These are phyloP conservation scores for Saturnispora sekii DNA, from an alignment of 805 yeast genomes.

Conservation along the genomic window DNA sequence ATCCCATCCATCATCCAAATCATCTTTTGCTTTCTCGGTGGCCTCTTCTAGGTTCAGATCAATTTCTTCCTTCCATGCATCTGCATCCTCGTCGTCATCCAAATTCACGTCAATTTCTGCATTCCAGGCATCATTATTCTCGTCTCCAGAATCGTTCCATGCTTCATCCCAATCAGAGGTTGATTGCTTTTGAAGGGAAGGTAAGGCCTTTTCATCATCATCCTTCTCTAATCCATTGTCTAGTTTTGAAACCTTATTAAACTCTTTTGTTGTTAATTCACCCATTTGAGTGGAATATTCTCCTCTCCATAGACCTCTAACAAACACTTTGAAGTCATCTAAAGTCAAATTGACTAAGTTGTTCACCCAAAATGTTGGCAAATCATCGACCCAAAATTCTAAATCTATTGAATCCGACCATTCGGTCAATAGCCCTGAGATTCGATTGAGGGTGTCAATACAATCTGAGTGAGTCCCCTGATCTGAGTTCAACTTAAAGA, in stretches of 20 bases:
- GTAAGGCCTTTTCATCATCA: too few relatives aligned
- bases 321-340: slow-evolving; percentile 20
- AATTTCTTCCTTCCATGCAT: slow-evolving; percentile 8
- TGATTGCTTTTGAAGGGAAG: too few relatives aligned
- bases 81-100: slow-evolving; percentile 16
- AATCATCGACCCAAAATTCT: slow-evolving; percentile 28
- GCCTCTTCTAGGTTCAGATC: slow-evolving; percentile 6
- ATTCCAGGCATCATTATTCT: slow-evolving; percentile 6
- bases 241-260: too few relatives aligned
- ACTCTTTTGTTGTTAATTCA: too few relatives aligned
- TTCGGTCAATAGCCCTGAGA: slow-evolving; percentile 18
- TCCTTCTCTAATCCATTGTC: too few relatives aligned
- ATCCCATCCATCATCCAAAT: slow-evolving; percentile 22
- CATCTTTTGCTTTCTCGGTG: slow-evolving; percentile 9
- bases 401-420: slow-evolving; percentile 26
- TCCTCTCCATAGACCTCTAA: slow-evolving; percentile 9
- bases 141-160: slow-evolving; percentile 2
- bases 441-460: slow-evolving; percentile 10
- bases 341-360: slow-evolving; percentile 19
- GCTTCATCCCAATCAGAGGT: background rate
- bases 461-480: background rate
- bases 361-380: slow-evolving; percentile 22
- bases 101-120: background rate
- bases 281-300: slow-evolving; percentile 5
- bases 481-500: slow-evolving; percentile 15